phyloP scores from a whole-genome alignment of 2,329 filamentous ascomycete genomes.

The Ilyonectria mors-panacis region DNA sequence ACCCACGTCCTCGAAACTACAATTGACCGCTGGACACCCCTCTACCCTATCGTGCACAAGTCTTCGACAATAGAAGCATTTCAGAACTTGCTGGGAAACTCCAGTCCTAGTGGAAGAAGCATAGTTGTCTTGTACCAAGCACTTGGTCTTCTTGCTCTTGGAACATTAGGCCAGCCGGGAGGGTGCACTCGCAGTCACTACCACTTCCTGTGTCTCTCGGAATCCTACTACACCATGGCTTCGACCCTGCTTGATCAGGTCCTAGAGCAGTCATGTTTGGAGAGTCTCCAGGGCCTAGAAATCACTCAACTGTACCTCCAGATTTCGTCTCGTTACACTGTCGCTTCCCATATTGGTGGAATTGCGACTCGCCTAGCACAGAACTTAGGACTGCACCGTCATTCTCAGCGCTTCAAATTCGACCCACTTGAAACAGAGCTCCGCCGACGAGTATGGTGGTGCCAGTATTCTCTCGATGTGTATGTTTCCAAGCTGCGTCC shows the following conservation, averaged over 20 bases:
- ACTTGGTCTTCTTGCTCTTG: conserved; percentile 39
- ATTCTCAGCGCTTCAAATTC: conserved; percentile 47
- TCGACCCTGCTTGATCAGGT: conserved; percentile 35
- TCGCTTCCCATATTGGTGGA: conserved; percentile 42
- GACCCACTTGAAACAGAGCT: conserved; percentile 46
- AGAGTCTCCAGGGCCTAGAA: conserved; percentile 41
- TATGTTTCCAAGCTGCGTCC: conserved; percentile 20
- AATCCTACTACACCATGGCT: conserved; percentile 38
- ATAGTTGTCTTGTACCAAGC: conserved; percentile 35
- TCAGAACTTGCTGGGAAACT: conserved; percentile 1
- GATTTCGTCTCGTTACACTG: conserved; percentile 39
- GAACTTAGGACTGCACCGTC: conserved; percentile 43
- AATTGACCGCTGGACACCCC: conserved; percentile 31
- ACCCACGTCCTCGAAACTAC: conserved; percentile 33
- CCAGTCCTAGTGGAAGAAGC: background rate
- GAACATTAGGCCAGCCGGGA: conserved; percentile 33
- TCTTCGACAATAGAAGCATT: conserved; percentile 35
- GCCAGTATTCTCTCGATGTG: conserved; percentile 46
- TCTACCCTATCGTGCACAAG: conserved; percentile 39
- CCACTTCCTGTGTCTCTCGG: conserved; percentile 43
- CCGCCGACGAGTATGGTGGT: conserved; percentile 46
- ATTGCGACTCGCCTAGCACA: conserved; percentile 45
- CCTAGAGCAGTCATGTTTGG: conserved; percentile 34
- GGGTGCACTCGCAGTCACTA: conserved; percentile 28
- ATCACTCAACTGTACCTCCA: conserved; percentile 46